Evolutionary conservation across 2,329 filamentous ascomycete genomes (phyloP).

Genomic region (Fusarium redolens): DNA sequence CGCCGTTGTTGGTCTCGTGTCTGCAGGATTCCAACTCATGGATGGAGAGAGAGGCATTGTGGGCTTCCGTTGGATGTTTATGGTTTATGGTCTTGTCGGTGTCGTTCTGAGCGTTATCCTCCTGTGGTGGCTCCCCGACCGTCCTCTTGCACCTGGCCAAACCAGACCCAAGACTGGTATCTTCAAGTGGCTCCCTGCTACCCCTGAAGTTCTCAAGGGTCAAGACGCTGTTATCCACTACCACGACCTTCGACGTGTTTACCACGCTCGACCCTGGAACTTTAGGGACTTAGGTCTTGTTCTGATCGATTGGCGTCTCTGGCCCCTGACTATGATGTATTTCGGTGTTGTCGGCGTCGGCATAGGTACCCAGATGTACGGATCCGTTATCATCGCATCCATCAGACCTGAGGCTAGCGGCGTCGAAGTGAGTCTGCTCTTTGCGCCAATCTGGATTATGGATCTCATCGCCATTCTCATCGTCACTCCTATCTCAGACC

Average conservation of each 20-base stretch:
- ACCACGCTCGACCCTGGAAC: conserved; percentile 79
- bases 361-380: conserved; percentile 89
- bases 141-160: conserved; percentile 80
- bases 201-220: conserved; percentile 77
- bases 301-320: conserved; percentile 86
- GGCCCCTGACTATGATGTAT: conserved; percentile 90
- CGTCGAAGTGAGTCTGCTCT: conserved; percentile 82
- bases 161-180: conserved; percentile 61
- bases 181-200: conserved; percentile 73
- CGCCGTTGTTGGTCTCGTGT: conserved; percentile 88
- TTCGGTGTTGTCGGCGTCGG: conserved; percentile 94
- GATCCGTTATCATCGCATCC: conserved; percentile 83
- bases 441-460: conserved; percentile 94
- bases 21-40: conserved; percentile 92
- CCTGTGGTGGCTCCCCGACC: conserved; percentile 91
- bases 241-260: conserved; percentile 82
- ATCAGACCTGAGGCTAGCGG: conserved; percentile 80
- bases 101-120: conserved; percentile 77
- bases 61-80: conserved; percentile 93
- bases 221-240: conserved; percentile 87
- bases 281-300: conserved; percentile 76
- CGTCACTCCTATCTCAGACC: conserved; percentile 86
- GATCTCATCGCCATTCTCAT: conserved; percentile 89
- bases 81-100: conserved; percentile 83
- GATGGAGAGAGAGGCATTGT: conserved; percentile 80